Evolutionary conservation across 805 yeast genomes (phyloP).

Genomic region (Yarrowia keelungensis): DNA sequence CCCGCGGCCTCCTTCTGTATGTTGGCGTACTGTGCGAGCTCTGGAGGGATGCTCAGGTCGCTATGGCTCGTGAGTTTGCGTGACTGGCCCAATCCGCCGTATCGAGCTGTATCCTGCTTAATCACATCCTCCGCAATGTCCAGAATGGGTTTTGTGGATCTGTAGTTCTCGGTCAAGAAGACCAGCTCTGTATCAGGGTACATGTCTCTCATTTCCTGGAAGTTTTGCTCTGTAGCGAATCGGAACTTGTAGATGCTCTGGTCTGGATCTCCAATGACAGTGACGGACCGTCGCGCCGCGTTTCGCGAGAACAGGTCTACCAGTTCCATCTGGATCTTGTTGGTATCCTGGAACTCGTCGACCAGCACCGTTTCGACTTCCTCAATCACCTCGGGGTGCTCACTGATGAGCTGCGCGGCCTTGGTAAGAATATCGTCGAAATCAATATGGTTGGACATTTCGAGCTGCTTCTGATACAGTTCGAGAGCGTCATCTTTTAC

Average conservation of each 20-base stretch:
- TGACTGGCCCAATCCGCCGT: slow-evolving; percentile 37
- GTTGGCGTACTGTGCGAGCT: slow-evolving; percentile 52
- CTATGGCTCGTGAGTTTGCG: slow-evolving; percentile 25
- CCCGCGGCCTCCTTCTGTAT: slow-evolving; percentile 63
- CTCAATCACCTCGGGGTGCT: slow-evolving; percentile 56
- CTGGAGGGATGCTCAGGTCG: slow-evolving; percentile 45
- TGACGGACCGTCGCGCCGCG: slow-evolving; percentile 52
- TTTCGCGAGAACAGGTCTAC: slow-evolving; percentile 59
- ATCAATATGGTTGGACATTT: slow-evolving; percentile 59
- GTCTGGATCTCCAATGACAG: slow-evolving; percentile 96
- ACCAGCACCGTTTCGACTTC: slow-evolving; percentile 74
- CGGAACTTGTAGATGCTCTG: slow-evolving; percentile 92
- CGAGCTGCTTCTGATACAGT: slow-evolving; percentile 19
- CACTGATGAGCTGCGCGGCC: slow-evolving; percentile 58
- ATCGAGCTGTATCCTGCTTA: slow-evolving; percentile 58
- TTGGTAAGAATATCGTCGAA: slow-evolving; percentile 81
- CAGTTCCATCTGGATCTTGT: slow-evolving; percentile 73
- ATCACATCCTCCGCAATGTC: slow-evolving; percentile 69
- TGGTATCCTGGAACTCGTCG: slow-evolving; percentile 96
- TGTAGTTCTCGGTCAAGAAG: slow-evolving; percentile 71
- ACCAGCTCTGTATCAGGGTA: slow-evolving; percentile 51
- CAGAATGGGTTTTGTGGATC: slow-evolving; percentile 76
- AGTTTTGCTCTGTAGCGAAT: slow-evolving; percentile 75
- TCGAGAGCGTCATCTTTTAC: slow-evolving; percentile 7
- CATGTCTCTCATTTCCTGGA: slow-evolving; percentile 60